A percentile compares a stretch with the other conserved stretches of the same genome.
phyloP scores from a whole-genome alignment of 1,139 yeast species.

The Dujonia santamariae region DNA sequence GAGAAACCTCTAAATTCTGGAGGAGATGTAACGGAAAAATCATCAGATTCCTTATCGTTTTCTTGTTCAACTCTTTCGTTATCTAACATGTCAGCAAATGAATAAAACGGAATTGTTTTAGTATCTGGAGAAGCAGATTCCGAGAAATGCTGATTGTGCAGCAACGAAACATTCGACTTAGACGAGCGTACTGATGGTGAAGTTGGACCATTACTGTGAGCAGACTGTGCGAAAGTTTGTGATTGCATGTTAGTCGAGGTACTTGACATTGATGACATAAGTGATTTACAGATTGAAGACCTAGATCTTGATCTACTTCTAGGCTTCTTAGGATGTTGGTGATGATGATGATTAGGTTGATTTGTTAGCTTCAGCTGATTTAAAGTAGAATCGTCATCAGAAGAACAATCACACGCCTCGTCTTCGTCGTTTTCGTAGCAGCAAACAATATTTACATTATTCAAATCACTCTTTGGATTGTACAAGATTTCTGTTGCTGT shows the following conservation, averaged over 20 bases:
- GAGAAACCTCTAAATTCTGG: constrained; percentile 9
- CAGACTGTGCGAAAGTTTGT: constrained; percentile 2
- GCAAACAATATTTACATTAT: constrained; percentile 27
- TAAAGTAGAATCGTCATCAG: constrained; percentile 6
- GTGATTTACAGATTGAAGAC: constrained; percentile 22
- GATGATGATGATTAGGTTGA: constrained; percentile 2
- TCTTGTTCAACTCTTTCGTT: constrained; percentile 12
- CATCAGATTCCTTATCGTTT: constrained; percentile 6
- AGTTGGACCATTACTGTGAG: constrained; percentile 4
- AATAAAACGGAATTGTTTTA: constrained; percentile 27
- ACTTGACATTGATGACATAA: constrained; percentile 13
- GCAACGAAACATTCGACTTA: constrained; percentile 5
- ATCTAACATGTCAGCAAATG: constrained; percentile 31
- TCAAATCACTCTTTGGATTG: constrained; percentile 25
- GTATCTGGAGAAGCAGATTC: constrained; percentile 1
- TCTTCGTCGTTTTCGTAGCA: constrained; percentile 17
- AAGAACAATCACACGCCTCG: constrained; percentile 2
- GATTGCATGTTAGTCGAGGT: neutral
- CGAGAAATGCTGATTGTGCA: constrained; percentile 8
- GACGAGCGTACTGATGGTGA: constrained; percentile 6
- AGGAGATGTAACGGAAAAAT: neutral
- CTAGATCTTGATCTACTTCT: constrained; percentile 18
- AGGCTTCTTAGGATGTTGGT: constrained; percentile 2
- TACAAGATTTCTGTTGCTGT: constrained; percentile 28
- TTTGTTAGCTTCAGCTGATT: constrained; percentile 5